Evolutionary conservation across 2,329 filamentous ascomycete species (phyloP).

Genomic region (Neoscytalidium dimidiatum): DNA sequence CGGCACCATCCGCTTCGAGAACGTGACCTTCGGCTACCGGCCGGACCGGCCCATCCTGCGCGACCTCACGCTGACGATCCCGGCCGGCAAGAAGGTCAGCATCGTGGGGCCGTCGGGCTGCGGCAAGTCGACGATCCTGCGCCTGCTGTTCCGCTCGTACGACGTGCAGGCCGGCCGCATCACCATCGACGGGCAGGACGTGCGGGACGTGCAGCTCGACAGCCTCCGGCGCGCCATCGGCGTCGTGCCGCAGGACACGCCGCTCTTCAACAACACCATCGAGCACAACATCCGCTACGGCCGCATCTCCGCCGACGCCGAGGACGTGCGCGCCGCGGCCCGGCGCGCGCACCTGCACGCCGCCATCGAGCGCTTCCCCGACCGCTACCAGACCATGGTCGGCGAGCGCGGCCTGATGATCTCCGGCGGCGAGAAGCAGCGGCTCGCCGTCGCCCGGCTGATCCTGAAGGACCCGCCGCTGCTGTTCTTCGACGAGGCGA

Average conservation of each 20-base stretch:
- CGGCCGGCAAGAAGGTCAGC: conserved; percentile 92
- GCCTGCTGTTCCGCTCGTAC: conserved; percentile 91
- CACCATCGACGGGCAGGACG: conserved; percentile 88
- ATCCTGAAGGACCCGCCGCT: conserved; percentile 87
- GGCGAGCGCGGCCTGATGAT: conserved; percentile 97
- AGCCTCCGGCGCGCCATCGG: conserved; percentile 84
- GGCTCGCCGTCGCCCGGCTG: conserved; percentile 78
- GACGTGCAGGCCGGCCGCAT: conserved; percentile 85
- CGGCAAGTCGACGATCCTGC: conserved; percentile 90
- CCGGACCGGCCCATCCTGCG: conserved; percentile 82
- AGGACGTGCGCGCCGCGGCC: conserved; percentile 75
- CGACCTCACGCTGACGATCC: conserved; percentile 84
- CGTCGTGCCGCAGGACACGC: conserved; percentile 95
- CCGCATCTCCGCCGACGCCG: conserved; percentile 71
- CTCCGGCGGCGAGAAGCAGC: conserved; percentile 90
- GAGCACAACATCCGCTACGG: conserved; percentile 96
- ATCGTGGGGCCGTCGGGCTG: conserved; percentile 94
- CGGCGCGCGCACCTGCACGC: conserved; percentile 76
- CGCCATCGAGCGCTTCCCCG: conserved; percentile 74
- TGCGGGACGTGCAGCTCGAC: conserved; percentile 78
- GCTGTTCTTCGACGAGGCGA: conserved; percentile 94
- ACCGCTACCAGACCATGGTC: conserved; percentile 89
- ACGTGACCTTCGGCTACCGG: conserved; percentile 92
- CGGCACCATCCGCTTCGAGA: conserved; percentile 91
- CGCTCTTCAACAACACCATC: conserved; percentile 95